A percentile compares a stretch with the other conserved stretches of the same genome.
These are phyloP conservation scores for Tricholoma sp. DNA, from an alignment of 768 basidiomycete species.

Conservation along the genomic window DNA sequence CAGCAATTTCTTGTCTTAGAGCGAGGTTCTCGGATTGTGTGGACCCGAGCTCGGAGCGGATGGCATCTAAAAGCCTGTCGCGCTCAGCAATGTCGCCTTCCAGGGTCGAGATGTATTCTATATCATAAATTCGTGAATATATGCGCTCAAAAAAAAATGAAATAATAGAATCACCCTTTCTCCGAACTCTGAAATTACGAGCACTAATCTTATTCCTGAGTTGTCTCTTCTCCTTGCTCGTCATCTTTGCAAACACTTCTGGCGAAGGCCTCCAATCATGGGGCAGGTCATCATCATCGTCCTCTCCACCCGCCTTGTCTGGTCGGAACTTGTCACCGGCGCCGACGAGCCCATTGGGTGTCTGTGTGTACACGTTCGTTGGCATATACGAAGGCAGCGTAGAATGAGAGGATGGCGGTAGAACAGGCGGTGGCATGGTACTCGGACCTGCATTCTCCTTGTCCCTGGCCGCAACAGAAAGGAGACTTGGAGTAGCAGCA, in stretches of 20 bases:
- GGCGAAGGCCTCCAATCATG: conserved; percentile 85
- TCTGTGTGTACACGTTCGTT: conserved; percentile 12
- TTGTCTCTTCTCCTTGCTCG: conserved; percentile 93
- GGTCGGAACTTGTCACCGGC: neutral
- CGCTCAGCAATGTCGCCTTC: conserved; percentile 92
- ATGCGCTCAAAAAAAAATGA: conserved; percentile 8
- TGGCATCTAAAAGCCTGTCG: conserved; percentile 84
- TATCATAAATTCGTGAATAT: conserved; percentile 7
- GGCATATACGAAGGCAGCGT: conserved; percentile 11
- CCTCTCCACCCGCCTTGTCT: conserved; percentile 28
- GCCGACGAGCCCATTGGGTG: neutral
- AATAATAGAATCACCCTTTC: conserved; percentile 61
- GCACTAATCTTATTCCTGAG: conserved; percentile 96
- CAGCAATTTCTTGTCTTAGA: conserved; percentile 68
- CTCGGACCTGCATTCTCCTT: conserved; percentile 31
- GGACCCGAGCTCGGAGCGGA: conserved; percentile 76
- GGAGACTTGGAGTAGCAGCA: conserved; percentile 16
- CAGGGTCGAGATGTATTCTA: conserved; percentile 92
- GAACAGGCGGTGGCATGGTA: conserved; percentile 19
- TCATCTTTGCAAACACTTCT: conserved; percentile 94
- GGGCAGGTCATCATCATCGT: conserved; percentile 50
- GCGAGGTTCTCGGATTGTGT: conserved; percentile 80
- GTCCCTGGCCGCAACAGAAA: conserved; percentile 19
- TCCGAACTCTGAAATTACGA: conserved; percentile 87
- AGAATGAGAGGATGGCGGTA: conserved; percentile 14